phyloP scores from a whole-genome alignment of 306 rosid genomes.

The Citrullus mucosospermus region DNA sequence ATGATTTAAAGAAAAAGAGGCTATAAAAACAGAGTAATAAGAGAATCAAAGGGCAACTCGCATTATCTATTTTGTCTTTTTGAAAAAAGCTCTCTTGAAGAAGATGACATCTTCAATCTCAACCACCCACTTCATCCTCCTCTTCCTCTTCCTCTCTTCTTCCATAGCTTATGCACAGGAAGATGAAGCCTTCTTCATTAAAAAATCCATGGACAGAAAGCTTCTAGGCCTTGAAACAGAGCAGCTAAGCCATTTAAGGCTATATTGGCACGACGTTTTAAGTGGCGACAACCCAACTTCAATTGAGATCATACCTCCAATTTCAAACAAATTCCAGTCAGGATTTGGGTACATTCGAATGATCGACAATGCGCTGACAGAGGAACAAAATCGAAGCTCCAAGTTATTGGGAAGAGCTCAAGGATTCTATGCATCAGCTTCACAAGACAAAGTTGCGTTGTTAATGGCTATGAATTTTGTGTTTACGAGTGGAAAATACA shows the following conservation, averaged over 20 bases:
- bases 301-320: not conserved
- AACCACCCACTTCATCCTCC: not conserved
- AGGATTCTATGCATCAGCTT: not conserved
- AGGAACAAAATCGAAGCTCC: not conserved
- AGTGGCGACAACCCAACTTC: not conserved
- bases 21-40: too few relatives aligned
- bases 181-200: not conserved
- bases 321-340: not conserved
- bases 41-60: too few relatives aligned
- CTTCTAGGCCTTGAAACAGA: not conserved
- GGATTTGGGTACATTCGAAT: not conserved
- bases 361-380: constrained; percentile 2
- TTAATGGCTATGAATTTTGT: constrained; percentile 4
- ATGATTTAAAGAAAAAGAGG: too few relatives aligned
- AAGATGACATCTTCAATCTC: not conserved
- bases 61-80: too few relatives aligned
- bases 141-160: not conserved
- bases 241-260: not conserved
- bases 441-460: not conserved
- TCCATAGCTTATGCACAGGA: not conserved
- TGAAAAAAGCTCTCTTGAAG: too few relatives aligned
- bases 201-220: not conserved
- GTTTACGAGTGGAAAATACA: not conserved
- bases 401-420: not conserved
- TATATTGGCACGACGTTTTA: constrained; percentile 5